Evolutionary conservation across 2,329 filamentous ascomycete species (phyloP), one percentile per base, ranked within the genome.

Genomic region (Periglandula ipomoeae): DNA sequence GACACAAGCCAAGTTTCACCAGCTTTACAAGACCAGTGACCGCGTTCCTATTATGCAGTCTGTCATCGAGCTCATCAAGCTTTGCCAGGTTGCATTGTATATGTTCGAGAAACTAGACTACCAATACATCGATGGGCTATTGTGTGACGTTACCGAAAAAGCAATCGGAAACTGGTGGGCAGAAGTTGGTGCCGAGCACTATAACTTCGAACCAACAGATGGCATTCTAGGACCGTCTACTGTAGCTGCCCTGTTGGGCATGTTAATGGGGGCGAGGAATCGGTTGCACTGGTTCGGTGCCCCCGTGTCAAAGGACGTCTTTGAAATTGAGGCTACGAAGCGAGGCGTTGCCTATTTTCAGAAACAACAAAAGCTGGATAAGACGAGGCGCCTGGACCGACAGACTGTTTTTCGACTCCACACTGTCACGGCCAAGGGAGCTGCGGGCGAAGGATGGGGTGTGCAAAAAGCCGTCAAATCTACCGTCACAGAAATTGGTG

Each of bases 131-230:
- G 93, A 98, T 60, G 93, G 93, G 0, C 70, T 96, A 22, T 76
- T 98, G 3, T 98, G 93, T 64, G 93, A 98, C 68, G 75, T 93
- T 39, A 97, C 93, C 0, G 93, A 98, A 64, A 84, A 78, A 53
- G 89, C 90, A 2, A 82, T 97, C 58, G 85, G 84, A 53, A 87
- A 96, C 64, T 98, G 93, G 93, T 97, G 93, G 93, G 84, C 87
- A 1, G 88, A 95, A 59, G 85, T 96, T 51, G 93, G 93, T 2
- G 84, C 84, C 0, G 91, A 97, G 56, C 84, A 93, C 60, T 96
- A 91, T 71, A 94, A 91, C 48, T 80, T 89, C 30, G 93, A 97
- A 65, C 91, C 93, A 1, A 86, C 85, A 9, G 93, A 98, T 67
- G 91, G 91, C 11, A 89, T 95, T 20, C 71, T 98, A 2, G 93